Percentiles rank a stretch among this genome's conserved stretches.
Evolutionary conservation across 2,329 filamentous ascomycete species (phyloP).

Genomic region (Cryphonectria japonica): DNA sequence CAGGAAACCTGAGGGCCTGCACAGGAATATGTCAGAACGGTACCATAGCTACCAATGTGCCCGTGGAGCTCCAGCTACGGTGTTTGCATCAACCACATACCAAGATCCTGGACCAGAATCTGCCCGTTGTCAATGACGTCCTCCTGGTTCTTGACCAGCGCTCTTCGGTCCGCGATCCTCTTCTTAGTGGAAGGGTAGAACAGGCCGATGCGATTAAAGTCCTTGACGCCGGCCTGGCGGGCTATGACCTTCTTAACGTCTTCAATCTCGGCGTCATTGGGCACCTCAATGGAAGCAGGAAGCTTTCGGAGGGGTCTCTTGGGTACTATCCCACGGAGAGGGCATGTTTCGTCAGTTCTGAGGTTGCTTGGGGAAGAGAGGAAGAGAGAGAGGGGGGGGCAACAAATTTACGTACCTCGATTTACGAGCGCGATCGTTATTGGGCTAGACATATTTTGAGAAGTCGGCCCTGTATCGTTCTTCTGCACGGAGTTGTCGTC

Average conservation of each 20-base stretch:
- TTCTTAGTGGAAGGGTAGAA: constrained; percentile 64
- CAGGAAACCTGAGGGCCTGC: constrained; percentile 86
- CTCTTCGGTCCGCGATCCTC: constrained; percentile 65
- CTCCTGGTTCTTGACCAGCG: constrained; percentile 52
- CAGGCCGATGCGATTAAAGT: constrained; percentile 66
- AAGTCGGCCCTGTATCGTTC: not conserved
- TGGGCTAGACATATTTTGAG: constrained; percentile 20
- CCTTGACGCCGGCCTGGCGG: constrained; percentile 52
- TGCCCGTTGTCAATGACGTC: constrained; percentile 54
- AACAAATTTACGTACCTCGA: constrained; percentile 18
- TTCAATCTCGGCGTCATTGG: constrained; percentile 59
- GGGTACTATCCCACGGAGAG: constrained; percentile 38
- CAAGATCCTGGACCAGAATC: constrained; percentile 90
- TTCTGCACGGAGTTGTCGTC: no score
- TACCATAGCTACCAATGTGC: not conserved
- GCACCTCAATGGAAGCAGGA: constrained; percentile 54
- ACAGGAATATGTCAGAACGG: not conserved
- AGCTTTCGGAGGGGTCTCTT: constrained; percentile 52
- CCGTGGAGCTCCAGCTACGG: not conserved
- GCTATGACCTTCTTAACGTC: constrained; percentile 62
- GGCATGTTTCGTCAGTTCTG: not conserved
- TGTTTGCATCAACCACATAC: constrained; percentile 51
- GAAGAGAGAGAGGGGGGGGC: no score
- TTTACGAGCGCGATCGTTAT: constrained; percentile 25
- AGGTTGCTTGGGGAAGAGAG: no score